Base-by-base conservation (phyloP, 202 grass and related monocot species). In the Zizania palustris region DNA sequence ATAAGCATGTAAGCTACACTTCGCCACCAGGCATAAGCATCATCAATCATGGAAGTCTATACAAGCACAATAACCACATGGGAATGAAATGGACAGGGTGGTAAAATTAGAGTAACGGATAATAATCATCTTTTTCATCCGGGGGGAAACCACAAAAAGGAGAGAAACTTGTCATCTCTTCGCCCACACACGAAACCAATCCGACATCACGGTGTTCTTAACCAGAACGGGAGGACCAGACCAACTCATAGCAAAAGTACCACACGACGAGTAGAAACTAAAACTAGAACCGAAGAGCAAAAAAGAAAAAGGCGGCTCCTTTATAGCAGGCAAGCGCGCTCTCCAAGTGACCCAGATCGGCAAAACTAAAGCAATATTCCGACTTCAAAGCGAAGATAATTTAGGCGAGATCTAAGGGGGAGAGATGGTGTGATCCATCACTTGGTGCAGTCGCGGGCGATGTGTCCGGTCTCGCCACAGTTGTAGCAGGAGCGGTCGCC, bases 391-490 rank as follows among this genome's bases (percentile, higher is more conserved):
- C 21, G 33, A 76, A 76, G 75, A 50, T 28, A 28, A 28, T 38
- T 74, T 79, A 74, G 33, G 63, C 55, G 80, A 54, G 48, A 70
- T 69, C 68, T 69, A 48, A 2, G 68, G 7, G 45, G 4, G 10
- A 12, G 40, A 33, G 70, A 59, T 34, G 43, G 28, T 18, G 16
- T 9, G 42, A 60, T 44, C 83, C 4, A 54, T 92, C 76, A 96
- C 37, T 86, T 60, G 64, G 21, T 58, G 87, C 95, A 98, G 65
- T 98, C 95, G 75, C 95, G 82, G 33, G 95, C 89, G 65, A 98
- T 84, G 83, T 98, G 95, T 46, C 94, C 94, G 0, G 58, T 12
- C 82, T 92, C 85, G 63, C 95, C 95, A 66, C 95, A 94, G 75
- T 86, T 86, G 85, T 94, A 93, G 86, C 94, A 97, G 9, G 88